Evolutionary conservation across 768 basidiomycete genomes (phyloP).

Genomic region (Favolaschia claudopus): DNA sequence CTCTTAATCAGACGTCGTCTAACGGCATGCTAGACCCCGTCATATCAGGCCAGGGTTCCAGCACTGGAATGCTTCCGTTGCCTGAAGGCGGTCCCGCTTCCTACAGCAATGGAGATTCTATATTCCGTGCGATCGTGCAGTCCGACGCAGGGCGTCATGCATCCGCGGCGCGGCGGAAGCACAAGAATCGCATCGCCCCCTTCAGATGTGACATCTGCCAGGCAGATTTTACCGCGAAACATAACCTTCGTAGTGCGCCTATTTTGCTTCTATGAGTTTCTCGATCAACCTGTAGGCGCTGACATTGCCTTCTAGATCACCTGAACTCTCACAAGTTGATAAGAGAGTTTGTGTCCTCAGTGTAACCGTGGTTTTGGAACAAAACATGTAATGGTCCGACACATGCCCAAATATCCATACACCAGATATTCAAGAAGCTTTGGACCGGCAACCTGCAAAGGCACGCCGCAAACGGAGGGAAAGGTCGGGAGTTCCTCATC

Average conservation of each 20-base stretch:
- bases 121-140: too few relatives aligned
- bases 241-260: slow-evolving; percentile 9
- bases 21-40: too few relatives aligned
- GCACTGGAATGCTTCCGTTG: neutral
- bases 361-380: slow-evolving; percentile 1
- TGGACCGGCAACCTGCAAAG: too few relatives aligned
- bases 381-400: neutral
- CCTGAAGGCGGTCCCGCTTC: too few relatives aligned
- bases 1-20: too few relatives aligned
- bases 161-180: neutral
- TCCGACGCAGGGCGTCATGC: slow-evolving; percentile 1
- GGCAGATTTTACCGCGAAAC: slow-evolving; percentile 12
- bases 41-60: too few relatives aligned
- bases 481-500: too few relatives aligned
- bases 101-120: too few relatives aligned
- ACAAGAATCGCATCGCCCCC: neutral
- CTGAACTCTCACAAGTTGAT: neutral
- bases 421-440: too few relatives aligned
- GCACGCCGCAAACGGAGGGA: too few relatives aligned
- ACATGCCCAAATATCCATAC: too few relatives aligned
- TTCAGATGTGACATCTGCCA: neutral
- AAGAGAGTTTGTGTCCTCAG: slow-evolving; percentile 1
- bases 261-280: neutral
- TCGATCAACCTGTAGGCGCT: neutral
- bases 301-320: slow-evolving; percentile 2